A percentile compares a stretch with the other conserved stretches of the same genome.
Evolutionary conservation across 2,329 filamentous ascomycete species (phyloP).

Genomic region (Fusarium duplospermum): DNA sequence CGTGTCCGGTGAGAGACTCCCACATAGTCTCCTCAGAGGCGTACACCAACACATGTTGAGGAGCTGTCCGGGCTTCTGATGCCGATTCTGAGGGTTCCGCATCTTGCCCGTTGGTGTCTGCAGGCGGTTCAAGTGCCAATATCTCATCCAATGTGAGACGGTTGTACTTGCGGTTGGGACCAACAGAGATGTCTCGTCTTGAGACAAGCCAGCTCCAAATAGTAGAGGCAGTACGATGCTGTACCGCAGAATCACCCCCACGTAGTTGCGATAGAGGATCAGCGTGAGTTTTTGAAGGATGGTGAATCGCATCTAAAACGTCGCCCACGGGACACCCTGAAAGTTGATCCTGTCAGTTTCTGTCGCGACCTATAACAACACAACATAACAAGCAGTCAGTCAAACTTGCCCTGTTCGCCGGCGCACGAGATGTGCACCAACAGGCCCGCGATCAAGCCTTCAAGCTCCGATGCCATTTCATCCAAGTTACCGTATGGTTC

Average conservation of each 20-base stretch:
- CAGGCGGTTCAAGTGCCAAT: slow-evolving; percentile 35
- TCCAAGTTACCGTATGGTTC: slow-evolving; percentile 28
- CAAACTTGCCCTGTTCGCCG: slow-evolving; percentile 52
- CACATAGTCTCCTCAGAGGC: slow-evolving; percentile 68
- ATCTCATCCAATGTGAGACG: slow-evolving; percentile 54
- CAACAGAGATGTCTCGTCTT: slow-evolving; percentile 52
- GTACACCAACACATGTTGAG: slow-evolving; percentile 51
- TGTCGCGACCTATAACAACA: neutral
- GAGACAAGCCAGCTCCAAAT: slow-evolving; percentile 53
- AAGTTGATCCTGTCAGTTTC: slow-evolving; percentile 16
- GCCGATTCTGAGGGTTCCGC: neutral
- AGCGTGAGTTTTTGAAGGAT: slow-evolving; percentile 35
- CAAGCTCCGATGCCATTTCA: slow-evolving; percentile 53
- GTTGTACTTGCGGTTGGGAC: slow-evolving; percentile 47
- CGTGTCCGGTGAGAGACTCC: slow-evolving; percentile 70
- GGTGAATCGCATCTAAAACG: slow-evolving; percentile 48
- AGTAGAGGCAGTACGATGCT: slow-evolving; percentile 45
- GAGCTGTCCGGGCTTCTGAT: neutral
- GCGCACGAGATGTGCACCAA: slow-evolving; percentile 53
- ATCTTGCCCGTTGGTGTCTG: slow-evolving; percentile 10
- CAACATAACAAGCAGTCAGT: neutral
- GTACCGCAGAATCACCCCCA: slow-evolving; percentile 24
- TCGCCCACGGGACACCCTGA: slow-evolving; percentile 49
- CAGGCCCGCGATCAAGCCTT: slow-evolving; percentile 52
- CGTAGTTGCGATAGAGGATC: slow-evolving; percentile 18